Percentiles rank a stretch among this genome's conserved stretches.
phyloP scores from a whole-genome alignment of 305 asterid genomes.

The Euphrasia arctica region DNA sequence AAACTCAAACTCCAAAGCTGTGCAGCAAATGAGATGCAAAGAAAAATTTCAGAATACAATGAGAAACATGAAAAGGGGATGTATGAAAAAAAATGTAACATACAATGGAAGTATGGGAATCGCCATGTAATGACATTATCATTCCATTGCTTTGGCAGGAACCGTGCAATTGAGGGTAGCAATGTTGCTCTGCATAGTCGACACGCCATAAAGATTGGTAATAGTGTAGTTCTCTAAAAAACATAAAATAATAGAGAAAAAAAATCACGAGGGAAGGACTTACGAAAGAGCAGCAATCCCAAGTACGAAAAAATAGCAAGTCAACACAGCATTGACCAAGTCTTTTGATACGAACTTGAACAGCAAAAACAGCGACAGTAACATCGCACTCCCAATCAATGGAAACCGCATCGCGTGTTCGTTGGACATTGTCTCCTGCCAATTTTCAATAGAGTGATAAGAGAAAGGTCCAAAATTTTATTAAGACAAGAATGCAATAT shows the following conservation, averaged over 20 bases:
- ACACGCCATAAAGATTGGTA: constrained; percentile 17
- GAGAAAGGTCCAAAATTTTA: constrained; percentile 20
- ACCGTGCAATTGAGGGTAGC: constrained; percentile 68
- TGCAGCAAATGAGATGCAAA: constrained; percentile 28
- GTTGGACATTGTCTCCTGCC: constrained; percentile 92
- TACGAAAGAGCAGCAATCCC: constrained; percentile 95
- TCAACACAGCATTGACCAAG: constrained; percentile 93
- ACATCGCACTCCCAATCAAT: constrained; percentile 92
- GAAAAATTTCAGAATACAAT: constrained; percentile 28
- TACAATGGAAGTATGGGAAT: constrained; percentile 73
- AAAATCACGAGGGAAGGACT: constrained; percentile 36
- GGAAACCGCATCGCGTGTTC: constrained; percentile 99
- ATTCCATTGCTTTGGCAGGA: constrained; percentile 80
- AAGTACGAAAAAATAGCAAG: constrained; percentile 87
- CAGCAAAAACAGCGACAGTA: constrained; percentile 85
- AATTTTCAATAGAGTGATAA: constrained; percentile 25
- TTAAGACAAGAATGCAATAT: neutral
- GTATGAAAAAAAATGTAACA: constrained; percentile 8
- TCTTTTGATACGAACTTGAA: constrained; percentile 93
- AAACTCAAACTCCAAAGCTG: constrained; percentile 93
- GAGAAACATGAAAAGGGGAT: constrained; percentile 7
- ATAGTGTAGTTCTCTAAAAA: neutral
- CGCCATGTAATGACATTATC: constrained; percentile 64
- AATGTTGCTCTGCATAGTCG: constrained; percentile 72
- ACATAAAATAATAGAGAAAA: neutral